Evolutionary conservation across 805 yeast species (phyloP).

Genomic region (Lipomyces spencermartinsiae): DNA sequence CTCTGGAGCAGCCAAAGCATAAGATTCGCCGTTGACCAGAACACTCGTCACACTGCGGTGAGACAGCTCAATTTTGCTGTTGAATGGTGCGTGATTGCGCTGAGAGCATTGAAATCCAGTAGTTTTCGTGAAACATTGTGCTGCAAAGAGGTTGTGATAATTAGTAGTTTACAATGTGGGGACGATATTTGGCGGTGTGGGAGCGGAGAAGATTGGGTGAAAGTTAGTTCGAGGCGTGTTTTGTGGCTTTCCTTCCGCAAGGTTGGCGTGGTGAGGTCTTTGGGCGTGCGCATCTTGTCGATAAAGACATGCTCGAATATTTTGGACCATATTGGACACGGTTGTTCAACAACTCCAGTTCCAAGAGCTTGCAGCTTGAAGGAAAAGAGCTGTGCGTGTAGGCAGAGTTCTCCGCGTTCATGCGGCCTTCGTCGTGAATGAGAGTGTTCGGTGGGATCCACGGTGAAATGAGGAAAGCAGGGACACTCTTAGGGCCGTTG

Average conservation of each 20-base stretch:
- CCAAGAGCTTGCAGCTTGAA: constrained; percentile 13
- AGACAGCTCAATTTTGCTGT: constrained; percentile 2
- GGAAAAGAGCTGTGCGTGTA: constrained; percentile 14
- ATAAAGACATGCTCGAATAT: constrained; percentile 12
- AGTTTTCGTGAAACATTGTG: background rate
- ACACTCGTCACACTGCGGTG: constrained; percentile 2
- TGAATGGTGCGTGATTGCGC: constrained; percentile 2
- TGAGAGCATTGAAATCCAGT: background rate
- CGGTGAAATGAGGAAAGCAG: constrained; percentile 13
- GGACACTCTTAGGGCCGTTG: too few species aligned
- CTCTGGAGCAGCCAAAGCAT: constrained; percentile 5
- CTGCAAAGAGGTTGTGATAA: background rate
- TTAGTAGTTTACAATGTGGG: background rate
- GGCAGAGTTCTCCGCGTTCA: constrained; percentile 7
- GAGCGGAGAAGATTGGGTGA: too few species aligned
- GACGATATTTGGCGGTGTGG: background rate
- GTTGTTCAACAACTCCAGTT: constrained; percentile 16
- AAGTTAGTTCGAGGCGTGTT: too few species aligned
- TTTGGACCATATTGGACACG: constrained; percentile 19
- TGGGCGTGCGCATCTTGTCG: constrained; percentile 4
- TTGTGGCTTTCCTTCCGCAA: too few species aligned
- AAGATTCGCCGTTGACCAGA: constrained; percentile 5
- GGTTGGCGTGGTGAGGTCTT: background rate
- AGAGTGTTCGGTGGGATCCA: constrained; percentile 10
- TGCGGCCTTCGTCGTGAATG: constrained; percentile 10